Evolutionary conservation across 2,329 filamentous ascomycete genomes (phyloP).

Genomic region (Trichoderma pleuroti): DNA sequence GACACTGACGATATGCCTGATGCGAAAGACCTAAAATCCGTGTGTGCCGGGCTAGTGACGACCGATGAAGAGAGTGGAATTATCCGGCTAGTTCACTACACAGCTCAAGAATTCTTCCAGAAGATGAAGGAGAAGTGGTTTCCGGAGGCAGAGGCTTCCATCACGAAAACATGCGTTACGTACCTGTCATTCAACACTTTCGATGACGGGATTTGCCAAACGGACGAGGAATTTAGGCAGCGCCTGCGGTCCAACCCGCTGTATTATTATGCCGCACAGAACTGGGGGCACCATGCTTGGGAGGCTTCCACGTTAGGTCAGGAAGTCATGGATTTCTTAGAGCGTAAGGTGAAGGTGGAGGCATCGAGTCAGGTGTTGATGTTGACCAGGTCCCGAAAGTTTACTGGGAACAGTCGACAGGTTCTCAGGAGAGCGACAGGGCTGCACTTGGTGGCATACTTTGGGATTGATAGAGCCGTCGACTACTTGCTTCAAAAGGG

Average conservation of each 20-base stretch:
- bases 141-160: slow-evolving; percentile 27
- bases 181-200: slow-evolving; percentile 38
- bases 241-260: not conserved
- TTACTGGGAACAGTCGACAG: too few relatives aligned
- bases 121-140: slow-evolving; percentile 30
- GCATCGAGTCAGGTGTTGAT: not conserved
- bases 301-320: not conserved
- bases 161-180: slow-evolving; percentile 33
- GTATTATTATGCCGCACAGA: not conserved
- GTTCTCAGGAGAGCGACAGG: too few relatives aligned
- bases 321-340: not conserved
- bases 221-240: not conserved
- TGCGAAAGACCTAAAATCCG: slow-evolving; percentile 34
- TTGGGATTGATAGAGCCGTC: not conserved
- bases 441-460: not conserved
- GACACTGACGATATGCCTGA: slow-evolving; percentile 32
- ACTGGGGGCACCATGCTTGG: not conserved
- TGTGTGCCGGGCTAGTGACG: slow-evolving; percentile 42
- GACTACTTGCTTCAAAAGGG: not conserved
- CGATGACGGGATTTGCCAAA: not conserved
- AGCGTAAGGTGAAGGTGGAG: not conserved
- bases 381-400: too few relatives aligned
- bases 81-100: slow-evolving; percentile 44
- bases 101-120: slow-evolving; percentile 44
- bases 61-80: slow-evolving; percentile 37